Evolutionary conservation across 108 stramenopile genomes (phyloP), one percentile per base, ranked within the genome.

Genomic region (Craspedostauros australis): DNA sequence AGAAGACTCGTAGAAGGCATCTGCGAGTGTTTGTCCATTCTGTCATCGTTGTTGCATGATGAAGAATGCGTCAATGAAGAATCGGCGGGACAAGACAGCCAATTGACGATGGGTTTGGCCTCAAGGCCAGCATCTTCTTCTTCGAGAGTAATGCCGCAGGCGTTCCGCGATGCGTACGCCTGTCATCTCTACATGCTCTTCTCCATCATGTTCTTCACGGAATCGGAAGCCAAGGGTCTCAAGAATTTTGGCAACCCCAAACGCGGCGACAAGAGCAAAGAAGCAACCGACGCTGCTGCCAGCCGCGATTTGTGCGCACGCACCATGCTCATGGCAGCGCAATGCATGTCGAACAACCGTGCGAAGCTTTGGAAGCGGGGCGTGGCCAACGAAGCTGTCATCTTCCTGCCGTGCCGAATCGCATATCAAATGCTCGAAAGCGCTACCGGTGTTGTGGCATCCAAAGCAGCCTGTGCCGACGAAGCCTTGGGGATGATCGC

Each of bases 121-220:
- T 5, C 46, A 50, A 60, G 29, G 19, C 39, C 42, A n/a, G n/a
- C n/a, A n/a, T n/a, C n/a, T n/a, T n/a, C n/a, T n/a, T n/a, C n/a
- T n/a, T n/a, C 29, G 37, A 49, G 14, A 31, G 4, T 22, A 43
- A 36, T 40, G 68, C 73, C n/a, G 77, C 84, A 84, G 50, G 43
- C 50, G 39, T 88, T 88, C 47, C 75, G 83, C 25, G 85, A 87
- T 60, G 86, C 86, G 6, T 65, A 76, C 41, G 70, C 83, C 11
- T 82, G 75, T 51, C 92, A 89, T 54, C 43, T 88, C 38, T 94
- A 94, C 82, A 87, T 89, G 86, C 73, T 94, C 18, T 94, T 80
- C 58, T 79, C 92, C 2, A 45, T 90, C 43, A 88, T 90, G 88
- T 84, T 83, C 62, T 74, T 84, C 29, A 76, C 68, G 32, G 92